phyloP scores from a whole-genome alignment of 352 stramenopile genomes.

The Globisporangium irregulare region DNA sequence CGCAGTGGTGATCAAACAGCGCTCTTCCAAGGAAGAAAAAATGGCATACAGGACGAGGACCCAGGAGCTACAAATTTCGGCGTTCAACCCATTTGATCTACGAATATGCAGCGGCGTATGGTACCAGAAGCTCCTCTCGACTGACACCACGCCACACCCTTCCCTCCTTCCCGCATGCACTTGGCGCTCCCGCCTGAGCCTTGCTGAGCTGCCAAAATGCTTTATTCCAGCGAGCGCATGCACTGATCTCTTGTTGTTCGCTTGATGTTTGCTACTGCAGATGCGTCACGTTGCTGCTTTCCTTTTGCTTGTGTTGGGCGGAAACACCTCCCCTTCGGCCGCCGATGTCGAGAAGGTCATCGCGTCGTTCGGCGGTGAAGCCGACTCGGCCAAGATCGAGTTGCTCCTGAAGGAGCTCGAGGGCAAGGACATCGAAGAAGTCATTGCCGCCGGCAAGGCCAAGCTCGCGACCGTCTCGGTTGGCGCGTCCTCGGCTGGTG shows the following conservation, averaged over 20 bases:
- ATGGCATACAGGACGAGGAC: background rate
- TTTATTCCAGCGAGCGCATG: background rate
- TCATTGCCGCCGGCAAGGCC: slow-evolving; percentile 79
- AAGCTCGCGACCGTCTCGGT: slow-evolving; percentile 84
- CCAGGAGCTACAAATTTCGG: background rate
- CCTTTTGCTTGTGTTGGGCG: slow-evolving; percentile 83
- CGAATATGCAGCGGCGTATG: background rate
- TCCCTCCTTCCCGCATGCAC: background rate
- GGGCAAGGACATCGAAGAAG: slow-evolving; percentile 87
- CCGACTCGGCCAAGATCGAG: slow-evolving; percentile 77
- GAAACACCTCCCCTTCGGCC: slow-evolving; percentile 72
- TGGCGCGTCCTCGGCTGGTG: slow-evolving; percentile 38
- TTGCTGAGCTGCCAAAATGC: background rate
- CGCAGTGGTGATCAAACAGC: background rate
- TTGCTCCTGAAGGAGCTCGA: slow-evolving; percentile 85
- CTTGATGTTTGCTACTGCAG: slow-evolving; percentile 27
- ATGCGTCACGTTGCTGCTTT: slow-evolving; percentile 93
- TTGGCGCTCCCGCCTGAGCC: background rate
- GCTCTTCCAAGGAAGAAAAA: background rate
- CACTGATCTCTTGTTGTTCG: background rate
- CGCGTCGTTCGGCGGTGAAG: slow-evolving; percentile 76
- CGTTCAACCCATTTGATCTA: background rate
- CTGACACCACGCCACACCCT: background rate
- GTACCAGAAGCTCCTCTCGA: background rate
- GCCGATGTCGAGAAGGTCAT: slow-evolving; percentile 86